These are phyloP conservation scores for Fusarium verticillioides DNA, from an alignment of 2,329 filamentous ascomycete genomes.

Conservation along the genomic window DNA sequence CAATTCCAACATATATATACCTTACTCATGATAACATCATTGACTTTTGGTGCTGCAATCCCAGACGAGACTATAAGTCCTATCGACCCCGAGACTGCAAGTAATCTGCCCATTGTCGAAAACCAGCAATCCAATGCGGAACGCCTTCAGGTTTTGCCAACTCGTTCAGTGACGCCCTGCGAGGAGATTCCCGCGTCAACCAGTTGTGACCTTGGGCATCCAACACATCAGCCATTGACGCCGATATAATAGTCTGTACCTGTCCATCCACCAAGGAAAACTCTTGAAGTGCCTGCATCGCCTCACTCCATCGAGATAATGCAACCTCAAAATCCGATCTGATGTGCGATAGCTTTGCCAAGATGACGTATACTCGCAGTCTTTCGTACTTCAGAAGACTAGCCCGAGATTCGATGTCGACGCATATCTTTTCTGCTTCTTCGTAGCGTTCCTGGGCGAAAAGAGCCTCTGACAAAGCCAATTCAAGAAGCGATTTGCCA, in stretches of 20 bases:
- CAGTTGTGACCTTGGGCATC: constrained; percentile 38
- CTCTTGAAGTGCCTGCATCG: constrained; percentile 36
- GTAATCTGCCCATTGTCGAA: constrained; percentile 34
- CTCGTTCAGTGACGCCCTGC: constrained; percentile 28
- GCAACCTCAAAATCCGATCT: constrained; percentile 31
- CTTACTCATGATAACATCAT: constrained; percentile 1
- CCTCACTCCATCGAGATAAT: constrained; percentile 35
- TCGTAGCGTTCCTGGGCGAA: constrained; percentile 33
- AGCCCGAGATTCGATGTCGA: constrained; percentile 18
- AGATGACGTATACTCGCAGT: constrained; percentile 28
- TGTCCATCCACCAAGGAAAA: constrained; percentile 33
- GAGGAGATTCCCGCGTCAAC: constrained; percentile 34
- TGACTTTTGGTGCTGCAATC: neutral
- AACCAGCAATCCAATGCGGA: constrained; percentile 37
- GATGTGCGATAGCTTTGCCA: constrained; percentile 35
- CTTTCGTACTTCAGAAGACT: constrained; percentile 37
- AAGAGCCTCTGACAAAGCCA: constrained; percentile 35
- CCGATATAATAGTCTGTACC: constrained; percentile 33
- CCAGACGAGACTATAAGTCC: constrained; percentile 7
- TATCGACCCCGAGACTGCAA: constrained; percentile 22
- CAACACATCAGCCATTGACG: constrained; percentile 33
- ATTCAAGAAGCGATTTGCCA: constrained; percentile 32
- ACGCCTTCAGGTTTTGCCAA: constrained; percentile 36
- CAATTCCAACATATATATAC: constrained; percentile 9
- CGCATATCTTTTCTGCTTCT: constrained; percentile 31